phyloP scores from a whole-genome alignment of 306 rosid genomes.

The Fagus sylvatica region DNA sequence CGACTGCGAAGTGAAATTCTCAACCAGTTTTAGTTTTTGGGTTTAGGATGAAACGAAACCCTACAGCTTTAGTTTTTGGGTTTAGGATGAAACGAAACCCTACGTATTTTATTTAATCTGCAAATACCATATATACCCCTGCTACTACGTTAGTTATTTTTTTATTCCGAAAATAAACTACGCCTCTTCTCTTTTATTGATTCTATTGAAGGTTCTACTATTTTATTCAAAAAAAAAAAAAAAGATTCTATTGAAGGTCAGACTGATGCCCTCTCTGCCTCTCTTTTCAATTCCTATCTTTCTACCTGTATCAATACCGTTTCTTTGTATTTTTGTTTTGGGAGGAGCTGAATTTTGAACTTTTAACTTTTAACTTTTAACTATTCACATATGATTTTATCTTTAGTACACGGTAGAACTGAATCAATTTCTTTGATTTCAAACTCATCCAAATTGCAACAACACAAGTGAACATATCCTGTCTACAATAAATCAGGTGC shows the following conservation, averaged over 20 bases:
- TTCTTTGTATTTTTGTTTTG: background rate
- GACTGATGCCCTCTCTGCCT: background rate
- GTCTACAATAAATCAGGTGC: background rate
- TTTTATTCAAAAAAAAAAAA: no score
- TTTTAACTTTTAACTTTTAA: background rate
- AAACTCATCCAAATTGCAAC: background rate
- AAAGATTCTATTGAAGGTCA: slow-evolving; percentile 93
- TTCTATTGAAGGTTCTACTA: slow-evolving; percentile 67
- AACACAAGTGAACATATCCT: no score
- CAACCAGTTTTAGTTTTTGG: no score
- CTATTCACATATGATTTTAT: background rate
- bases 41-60: no score
- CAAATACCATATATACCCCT: no score
- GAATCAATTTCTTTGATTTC: background rate
- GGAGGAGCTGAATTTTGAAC: background rate
- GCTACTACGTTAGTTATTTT: no score
- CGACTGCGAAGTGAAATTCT: no score
- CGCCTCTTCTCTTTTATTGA: no score
- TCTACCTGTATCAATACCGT: background rate
- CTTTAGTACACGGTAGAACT: background rate
- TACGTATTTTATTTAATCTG: no score
- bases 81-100: no score
- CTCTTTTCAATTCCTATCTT: background rate
- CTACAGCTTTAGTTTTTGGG: no score
- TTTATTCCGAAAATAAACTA: no score